Percentiles rank a stretch among this genome's conserved stretches.
Evolutionary conservation across 139 green algal species (phyloP).

Genomic region (Limnomonas spitsbergensis): DNA sequence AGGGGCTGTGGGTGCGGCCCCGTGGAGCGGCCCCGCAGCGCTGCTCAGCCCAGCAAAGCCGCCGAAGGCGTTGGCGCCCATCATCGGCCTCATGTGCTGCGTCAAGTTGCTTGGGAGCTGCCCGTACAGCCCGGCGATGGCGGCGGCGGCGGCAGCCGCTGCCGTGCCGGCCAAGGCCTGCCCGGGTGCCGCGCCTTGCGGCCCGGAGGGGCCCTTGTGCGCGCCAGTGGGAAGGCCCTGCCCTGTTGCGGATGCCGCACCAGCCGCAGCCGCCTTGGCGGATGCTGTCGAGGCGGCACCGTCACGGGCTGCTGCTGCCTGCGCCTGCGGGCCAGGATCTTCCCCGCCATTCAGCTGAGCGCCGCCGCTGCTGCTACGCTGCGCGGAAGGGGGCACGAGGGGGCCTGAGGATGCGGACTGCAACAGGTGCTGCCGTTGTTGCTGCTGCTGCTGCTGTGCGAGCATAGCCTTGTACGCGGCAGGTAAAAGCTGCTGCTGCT

Average conservation of each 20-base stretch:
- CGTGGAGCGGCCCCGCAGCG: no score
- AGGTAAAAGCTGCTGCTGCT: slow-evolving; percentile 14
- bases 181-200: no score
- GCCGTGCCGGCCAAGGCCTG: no score
- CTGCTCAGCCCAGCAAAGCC: no score
- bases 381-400: not conserved
- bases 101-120: not conserved
- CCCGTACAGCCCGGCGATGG: not conserved
- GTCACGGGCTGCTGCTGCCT: no score
- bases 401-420: not conserved
- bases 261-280: not conserved
- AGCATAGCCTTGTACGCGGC: not conserved
- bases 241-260: no score
- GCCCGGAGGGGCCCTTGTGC: no score
- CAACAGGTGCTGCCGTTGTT: slow-evolving; percentile 3
- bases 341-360: no score
- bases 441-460: slow-evolving; percentile 14
- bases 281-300: no score
- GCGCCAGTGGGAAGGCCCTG: no score
- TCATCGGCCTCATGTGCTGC: not conserved
- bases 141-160: not conserved
- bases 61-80: not conserved
- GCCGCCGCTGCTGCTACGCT: not conserved
- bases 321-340: no score
- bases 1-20: no score